These are phyloP conservation scores for Onygenales sp. DNA, from an alignment of 2,329 filamentous ascomycete species.

Conservation along the genomic window DNA sequence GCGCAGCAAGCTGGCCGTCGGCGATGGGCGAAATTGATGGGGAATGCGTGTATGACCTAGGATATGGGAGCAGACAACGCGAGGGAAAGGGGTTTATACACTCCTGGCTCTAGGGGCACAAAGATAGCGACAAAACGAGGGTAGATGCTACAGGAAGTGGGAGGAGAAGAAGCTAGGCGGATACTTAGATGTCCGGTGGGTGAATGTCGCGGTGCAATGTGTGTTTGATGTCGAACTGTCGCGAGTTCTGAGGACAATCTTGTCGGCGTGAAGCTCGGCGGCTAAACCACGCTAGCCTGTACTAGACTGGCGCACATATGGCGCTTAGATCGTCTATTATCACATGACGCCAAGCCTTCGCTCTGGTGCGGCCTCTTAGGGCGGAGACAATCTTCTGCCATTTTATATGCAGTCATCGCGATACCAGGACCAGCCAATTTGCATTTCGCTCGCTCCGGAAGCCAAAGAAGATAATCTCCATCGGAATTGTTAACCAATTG, in stretches of 20 bases:
- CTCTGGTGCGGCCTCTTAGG: too few relatives aligned
- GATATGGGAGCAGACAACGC: not conserved
- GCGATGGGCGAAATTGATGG: too few relatives aligned
- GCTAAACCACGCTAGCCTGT: not conserved
- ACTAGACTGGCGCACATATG: not conserved
- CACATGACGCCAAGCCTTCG: too few relatives aligned
- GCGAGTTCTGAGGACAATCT: not conserved
- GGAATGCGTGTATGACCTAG: too few relatives aligned
- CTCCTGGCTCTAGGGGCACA: too few relatives aligned
- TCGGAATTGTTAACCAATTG: not conserved
- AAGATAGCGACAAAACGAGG: not conserved
- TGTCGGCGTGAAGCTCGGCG: not conserved
- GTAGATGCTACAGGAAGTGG: not conserved
- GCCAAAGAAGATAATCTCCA: not conserved
- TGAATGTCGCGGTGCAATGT: not conserved
- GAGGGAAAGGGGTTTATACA: not conserved
- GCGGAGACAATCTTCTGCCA: too few relatives aligned
- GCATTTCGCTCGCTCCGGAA: not conserved
- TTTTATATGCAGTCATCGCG: not conserved
- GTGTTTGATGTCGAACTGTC: not conserved
- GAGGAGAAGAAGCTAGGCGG: not conserved
- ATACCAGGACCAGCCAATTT: not conserved
- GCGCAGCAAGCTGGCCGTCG: too few relatives aligned
- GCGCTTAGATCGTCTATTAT: not conserved
- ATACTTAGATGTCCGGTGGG: not conserved